Percentiles rank a stretch among this genome's conserved stretches.
Conservation (phyloP, 768 basidiomycete species). For the Kwoniella dejecticola region DNA sequence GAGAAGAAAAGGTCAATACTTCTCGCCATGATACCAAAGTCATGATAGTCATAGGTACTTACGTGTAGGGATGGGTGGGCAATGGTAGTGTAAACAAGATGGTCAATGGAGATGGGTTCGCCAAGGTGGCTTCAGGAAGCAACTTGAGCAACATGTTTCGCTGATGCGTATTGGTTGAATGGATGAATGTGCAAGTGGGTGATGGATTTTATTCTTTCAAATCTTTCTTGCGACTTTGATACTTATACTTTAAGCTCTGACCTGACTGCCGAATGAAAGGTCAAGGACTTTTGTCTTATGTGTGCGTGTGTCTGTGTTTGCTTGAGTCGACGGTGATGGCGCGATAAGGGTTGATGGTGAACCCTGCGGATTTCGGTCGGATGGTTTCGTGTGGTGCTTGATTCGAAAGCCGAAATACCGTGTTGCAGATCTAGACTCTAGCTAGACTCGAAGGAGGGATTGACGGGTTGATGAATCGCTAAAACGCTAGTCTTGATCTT, state of each 20-base stretch:
- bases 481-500: no score
- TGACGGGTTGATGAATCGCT: neutral
- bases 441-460: neutral
- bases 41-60: conserved; percentile 6
- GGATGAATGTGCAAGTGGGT: no score
- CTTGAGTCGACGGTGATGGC: no score
- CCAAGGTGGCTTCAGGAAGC: conserved; percentile 45
- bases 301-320: no score
- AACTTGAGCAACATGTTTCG: conserved; percentile 54
- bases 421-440: conserved; percentile 1
- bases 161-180: neutral
- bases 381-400: neutral
- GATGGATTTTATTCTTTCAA: no score
- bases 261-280: no score
- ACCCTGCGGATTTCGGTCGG: neutral
- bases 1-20: conserved; percentile 2
- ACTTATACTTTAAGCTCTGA: no score
- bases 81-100: conserved; percentile 56
- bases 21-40: neutral
- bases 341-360: neutral
- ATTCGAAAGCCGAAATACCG: conserved; percentile 7
- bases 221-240: no score
- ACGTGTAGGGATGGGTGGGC: conserved; percentile 51
- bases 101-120: conserved; percentile 52
- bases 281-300: no score